Evolutionary conservation across 1,284 basidiomycete species (phyloP).

Genomic region (Ceratobasidium sp.): DNA sequence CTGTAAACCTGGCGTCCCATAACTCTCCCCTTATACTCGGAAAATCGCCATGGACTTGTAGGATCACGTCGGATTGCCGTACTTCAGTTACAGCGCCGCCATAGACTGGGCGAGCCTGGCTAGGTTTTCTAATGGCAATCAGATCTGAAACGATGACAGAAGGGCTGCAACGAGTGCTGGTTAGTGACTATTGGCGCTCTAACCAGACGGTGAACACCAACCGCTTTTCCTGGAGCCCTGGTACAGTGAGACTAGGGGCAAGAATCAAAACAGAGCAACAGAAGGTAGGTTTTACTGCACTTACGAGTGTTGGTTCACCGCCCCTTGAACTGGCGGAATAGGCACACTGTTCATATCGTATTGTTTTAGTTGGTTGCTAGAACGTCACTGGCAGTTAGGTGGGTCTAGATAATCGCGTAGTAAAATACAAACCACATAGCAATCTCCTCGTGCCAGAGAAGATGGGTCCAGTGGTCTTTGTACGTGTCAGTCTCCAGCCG

Average conservation of each 20-base stretch:
- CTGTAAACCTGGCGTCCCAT: slow-evolving; percentile 61
- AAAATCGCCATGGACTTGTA: slow-evolving; percentile 61
- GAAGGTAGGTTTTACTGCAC: not conserved
- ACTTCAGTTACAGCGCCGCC: slow-evolving; percentile 65
- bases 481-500: slow-evolving; percentile 21
- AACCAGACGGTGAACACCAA: not conserved
- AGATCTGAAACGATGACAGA: slow-evolving; percentile 38
- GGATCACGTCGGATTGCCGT: slow-evolving; percentile 57
- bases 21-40: slow-evolving; percentile 46
- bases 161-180: slow-evolving; percentile 62
- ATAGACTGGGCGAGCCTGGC: slow-evolving; percentile 60
- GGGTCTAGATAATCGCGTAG: slow-evolving; percentile 4
- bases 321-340: slow-evolving; percentile 45
- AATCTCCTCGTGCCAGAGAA: slow-evolving; percentile 43
- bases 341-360: slow-evolving; percentile 59
- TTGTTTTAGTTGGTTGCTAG: slow-evolving; percentile 55
- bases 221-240: slow-evolving; percentile 66
- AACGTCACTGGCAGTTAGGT: not conserved
- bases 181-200: slow-evolving; percentile 50
- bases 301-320: slow-evolving; percentile 44
- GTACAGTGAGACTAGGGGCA: slow-evolving; percentile 58
- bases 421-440: slow-evolving; percentile 42
- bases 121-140: slow-evolving; percentile 59
- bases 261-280: not conserved
- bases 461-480: slow-evolving; percentile 24